Evolutionary conservation across 2,329 filamentous ascomycete species (phyloP).

Genomic region (Blastomyces gilchristii): DNA sequence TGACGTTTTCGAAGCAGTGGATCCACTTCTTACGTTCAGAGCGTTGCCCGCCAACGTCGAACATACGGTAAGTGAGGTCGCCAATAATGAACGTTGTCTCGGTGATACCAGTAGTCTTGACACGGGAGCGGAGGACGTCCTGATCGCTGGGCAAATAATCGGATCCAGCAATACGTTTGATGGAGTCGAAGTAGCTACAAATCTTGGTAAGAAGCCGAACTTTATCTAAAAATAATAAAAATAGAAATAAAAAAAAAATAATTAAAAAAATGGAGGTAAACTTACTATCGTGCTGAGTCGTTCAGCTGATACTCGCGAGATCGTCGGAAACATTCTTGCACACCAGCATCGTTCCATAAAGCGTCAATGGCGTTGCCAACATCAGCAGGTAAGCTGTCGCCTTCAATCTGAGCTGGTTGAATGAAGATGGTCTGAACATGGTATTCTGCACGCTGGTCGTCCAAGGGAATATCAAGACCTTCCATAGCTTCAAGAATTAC

Average conservation of each 20-base stretch:
- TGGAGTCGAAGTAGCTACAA: constrained; percentile 84
- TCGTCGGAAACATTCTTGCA: constrained; percentile 90
- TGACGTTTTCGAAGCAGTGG: constrained; percentile 97
- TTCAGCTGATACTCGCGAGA: constrained; percentile 94
- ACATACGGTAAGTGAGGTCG: constrained; percentile 92
- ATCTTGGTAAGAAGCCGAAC: constrained; percentile 26
- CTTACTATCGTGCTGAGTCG: constrained; percentile 91
- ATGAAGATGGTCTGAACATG: constrained; percentile 98
- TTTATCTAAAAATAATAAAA: background rate
- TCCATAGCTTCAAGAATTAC: constrained; percentile 61
- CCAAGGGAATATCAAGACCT: constrained; percentile 65
- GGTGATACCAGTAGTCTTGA: constrained; percentile 95
- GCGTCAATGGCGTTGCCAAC: constrained; percentile 87
- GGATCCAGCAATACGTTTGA: constrained; percentile 76
- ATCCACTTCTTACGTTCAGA: constrained; percentile 99
- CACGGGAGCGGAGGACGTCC: constrained; percentile 88
- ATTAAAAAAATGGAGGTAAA: constrained; percentile 18
- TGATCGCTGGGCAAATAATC: constrained; percentile 94
- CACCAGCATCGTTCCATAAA: constrained; percentile 84
- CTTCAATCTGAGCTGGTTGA: constrained; percentile 94
- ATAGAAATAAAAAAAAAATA: too few species aligned
- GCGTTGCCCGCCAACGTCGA: constrained; percentile 90
- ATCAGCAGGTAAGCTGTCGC: constrained; percentile 85
- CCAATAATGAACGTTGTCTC: constrained; percentile 94
- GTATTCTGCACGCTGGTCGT: constrained; percentile 88